Evolutionary conservation across 192 early-diverging fungal species (phyloP), one percentile per base, ranked within the genome.

Genomic region (Cetraspora pellucida): DNA sequence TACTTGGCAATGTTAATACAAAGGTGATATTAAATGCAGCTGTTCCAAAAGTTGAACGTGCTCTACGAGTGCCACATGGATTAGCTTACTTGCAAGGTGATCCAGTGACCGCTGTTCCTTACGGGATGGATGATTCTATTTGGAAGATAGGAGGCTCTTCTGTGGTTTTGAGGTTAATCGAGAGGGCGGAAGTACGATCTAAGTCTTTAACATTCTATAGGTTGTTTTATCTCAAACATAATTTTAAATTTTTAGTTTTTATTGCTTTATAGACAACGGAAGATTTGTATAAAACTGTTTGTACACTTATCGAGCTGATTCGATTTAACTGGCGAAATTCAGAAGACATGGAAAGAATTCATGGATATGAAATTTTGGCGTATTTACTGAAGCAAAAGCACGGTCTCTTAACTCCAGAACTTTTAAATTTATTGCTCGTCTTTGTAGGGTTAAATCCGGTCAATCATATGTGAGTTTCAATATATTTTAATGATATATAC

Each of bases 141-240:
- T 92, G 91, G 91, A 92, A 90, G 54, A 81, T 93, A 27, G 91
- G 91, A 17, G 91, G 91, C 11, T 91, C 87, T 80, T 85, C 89
- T 19, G 79, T 92, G 13, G 86, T 86, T 13, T 69, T 93, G 13
- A 85, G 87, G 37, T 75, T 93, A 14, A 85, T 92, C 57, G 87
- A 92, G 57, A 78, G 78, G 23, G 83, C 89, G 10, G 82, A 88
- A 78, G 90, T 91, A 85, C 1, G 10, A 10, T 46, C 30, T 76
- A 2, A 28, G 54, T 4, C 2, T 6, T 43, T 19, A 6, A 27
- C 16, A 9, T 6, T 25, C 19, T 25, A 21, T 44, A 30, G 6
- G 1, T n/a, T 28, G 4, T 37, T 80, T 17, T 21, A 17, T 19
- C 72, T 17, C 11, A 31, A 71, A 21, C 30, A 57, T 25, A 16